Evolutionary conservation across 441 rosid species (phyloP).

Genomic region (Sinapis alba): DNA sequence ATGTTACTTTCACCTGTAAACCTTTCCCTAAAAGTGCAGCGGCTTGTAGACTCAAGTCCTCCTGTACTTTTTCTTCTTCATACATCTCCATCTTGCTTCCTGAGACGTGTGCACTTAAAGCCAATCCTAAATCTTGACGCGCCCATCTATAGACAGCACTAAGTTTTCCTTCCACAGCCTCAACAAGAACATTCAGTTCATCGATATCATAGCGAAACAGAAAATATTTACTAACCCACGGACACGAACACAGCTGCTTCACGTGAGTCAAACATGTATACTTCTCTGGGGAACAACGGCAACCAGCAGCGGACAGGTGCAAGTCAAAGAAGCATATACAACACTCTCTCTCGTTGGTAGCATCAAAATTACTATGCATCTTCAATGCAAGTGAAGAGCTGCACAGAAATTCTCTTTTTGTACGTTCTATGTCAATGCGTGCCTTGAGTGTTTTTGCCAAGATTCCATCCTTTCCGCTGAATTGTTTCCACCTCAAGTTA

Average conservation of each 20-base stretch:
- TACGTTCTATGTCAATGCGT: slow-evolving; percentile 84
- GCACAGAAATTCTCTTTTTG: slow-evolving; percentile 72
- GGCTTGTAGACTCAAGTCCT: slow-evolving; percentile 46
- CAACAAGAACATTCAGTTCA: slow-evolving; percentile 87
- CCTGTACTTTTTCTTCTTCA: slow-evolving; percentile 44
- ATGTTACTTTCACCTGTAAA: slow-evolving; percentile 40
- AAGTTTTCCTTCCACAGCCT: slow-evolving; percentile 97
- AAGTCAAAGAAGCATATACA: slow-evolving; percentile 84
- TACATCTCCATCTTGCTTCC: slow-evolving; percentile 48
- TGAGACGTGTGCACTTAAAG: slow-evolving; percentile 59
- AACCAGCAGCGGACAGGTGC: slow-evolving; percentile 97
- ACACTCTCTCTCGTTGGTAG: slow-evolving; percentile 93
- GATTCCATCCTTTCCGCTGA: slow-evolving; percentile 88
- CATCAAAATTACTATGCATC: slow-evolving; percentile 94
- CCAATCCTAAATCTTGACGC: slow-evolving; percentile 89
- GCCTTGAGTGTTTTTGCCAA: slow-evolving; percentile 85
- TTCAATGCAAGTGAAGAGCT: slow-evolving; percentile 66
- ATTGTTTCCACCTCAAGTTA: slow-evolving; percentile 88
- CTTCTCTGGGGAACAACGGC: slow-evolving; percentile 91
- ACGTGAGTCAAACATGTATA: slow-evolving; percentile 94
- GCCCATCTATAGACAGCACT: slow-evolving; percentile 99
- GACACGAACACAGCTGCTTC: slow-evolving; percentile 87
- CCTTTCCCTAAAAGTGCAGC: slow-evolving; percentile 42
- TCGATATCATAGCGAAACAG: slow-evolving; percentile 84
- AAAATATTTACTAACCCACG: slow-evolving; percentile 69